Base-by-base conservation (phyloP, 306 rosid genomes). In the Vigna angularis region DNA sequence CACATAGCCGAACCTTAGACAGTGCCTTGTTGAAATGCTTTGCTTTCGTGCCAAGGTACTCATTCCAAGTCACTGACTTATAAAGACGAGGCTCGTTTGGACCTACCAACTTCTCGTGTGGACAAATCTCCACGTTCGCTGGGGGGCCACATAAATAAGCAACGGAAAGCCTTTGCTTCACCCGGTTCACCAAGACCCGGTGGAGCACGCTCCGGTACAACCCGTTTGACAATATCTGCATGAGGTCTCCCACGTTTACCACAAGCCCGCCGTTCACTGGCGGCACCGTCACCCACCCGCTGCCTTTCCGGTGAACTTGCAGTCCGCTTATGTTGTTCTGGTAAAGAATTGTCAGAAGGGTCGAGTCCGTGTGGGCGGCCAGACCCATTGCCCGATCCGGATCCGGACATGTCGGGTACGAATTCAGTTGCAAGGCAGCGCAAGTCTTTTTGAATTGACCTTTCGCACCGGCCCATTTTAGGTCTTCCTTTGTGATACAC, bases 311-410 rank as follows among this genome's bases (percentile, higher is more conserved):
- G 0, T 68, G 83, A 7, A 95, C 94, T 6, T 95, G 99, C 36
- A 95, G 50, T 2, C 99, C 98, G 1, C 96, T 91, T 0, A 88
- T 91, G 85, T 80, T 83, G 79, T 81, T 93, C 38, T 95, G 99
- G 84, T 93, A 59, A 3, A 95, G 83, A 11, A 93, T 86, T 0
- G 98, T 88, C 57, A 95, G 80, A 11, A 95, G 86, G 72, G 97
- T 93, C 0, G 99, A 91, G 69, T 95, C 99, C 0, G 99, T 95
- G 72, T 95, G 98, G 3, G 91, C 88, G 0, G 98, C 98, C 0
- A 95, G 88, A 22, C 99, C 98, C 98, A 91, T 95, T 76, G 99
- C 99, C 14, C 89, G 92, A n/a, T 87, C 92, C 0, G 99, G 99
- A 26, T 95, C 98, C 0, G 98, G 99, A 44, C 99, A 95, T 30